Conservation (phyloP, 495 filamentous ascomycete species). For the Neurospora hispaniola region DNA sequence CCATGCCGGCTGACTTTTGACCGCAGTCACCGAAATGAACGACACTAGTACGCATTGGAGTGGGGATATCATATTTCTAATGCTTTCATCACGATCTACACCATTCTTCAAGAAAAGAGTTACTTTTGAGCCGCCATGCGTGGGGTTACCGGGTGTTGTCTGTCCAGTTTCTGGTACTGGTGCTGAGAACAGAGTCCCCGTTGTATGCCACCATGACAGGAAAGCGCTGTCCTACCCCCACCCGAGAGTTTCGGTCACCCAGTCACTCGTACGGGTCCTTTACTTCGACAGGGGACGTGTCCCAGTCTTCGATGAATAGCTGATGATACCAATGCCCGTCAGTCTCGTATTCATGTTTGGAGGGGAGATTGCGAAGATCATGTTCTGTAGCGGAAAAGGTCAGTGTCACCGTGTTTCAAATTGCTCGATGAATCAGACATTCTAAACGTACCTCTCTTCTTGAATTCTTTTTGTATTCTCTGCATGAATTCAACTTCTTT, state of each 20-base stretch:
- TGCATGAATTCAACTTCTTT: conserved; percentile 17
- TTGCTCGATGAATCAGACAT: neutral
- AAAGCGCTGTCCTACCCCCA: neutral
- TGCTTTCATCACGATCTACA: neutral
- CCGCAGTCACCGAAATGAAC: neutral
- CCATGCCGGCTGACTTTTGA: neutral
- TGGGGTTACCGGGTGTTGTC: neutral
- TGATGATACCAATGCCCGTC: conserved; percentile 19
- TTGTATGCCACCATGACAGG: neutral
- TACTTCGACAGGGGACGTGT: conserved; percentile 15
- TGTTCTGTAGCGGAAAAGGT: conserved; percentile 1
- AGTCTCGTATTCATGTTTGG: conserved; percentile 11
- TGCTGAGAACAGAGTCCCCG: neutral
- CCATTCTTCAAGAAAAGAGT: neutral
- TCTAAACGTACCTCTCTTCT: conserved; percentile 7
- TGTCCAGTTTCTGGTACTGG: neutral
- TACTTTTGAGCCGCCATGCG: neutral
- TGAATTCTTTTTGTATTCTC: conserved; percentile 12
- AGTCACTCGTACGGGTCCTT: conserved; percentile 6
- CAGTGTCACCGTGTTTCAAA: neutral
- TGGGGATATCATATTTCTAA: neutral
- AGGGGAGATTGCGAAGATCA: conserved; percentile 7
- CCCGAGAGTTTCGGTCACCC: neutral
- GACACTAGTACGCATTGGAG: neutral
- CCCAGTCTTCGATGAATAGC: conserved; percentile 17